phyloP scores from a whole-genome alignment of 2,329 filamentous ascomycete species.

The Acrodontium crateriforme region DNA sequence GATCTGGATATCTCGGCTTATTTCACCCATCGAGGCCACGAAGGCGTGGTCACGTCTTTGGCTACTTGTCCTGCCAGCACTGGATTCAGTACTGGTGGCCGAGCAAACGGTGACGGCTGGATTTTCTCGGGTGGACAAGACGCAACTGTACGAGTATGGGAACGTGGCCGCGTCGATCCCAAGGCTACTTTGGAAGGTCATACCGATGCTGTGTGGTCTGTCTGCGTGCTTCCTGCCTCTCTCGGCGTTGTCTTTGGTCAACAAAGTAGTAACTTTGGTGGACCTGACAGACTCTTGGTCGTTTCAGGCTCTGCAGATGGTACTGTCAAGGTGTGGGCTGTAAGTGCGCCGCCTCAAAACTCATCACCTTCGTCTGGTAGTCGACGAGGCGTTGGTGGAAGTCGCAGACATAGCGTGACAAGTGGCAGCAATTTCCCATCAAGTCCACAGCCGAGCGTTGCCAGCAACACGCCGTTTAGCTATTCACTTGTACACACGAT shows the following conservation, averaged over 20 bases:
- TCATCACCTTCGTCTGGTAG: constrained; percentile 65
- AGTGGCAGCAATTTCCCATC: constrained; percentile 85
- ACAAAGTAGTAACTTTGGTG: constrained; percentile 53
- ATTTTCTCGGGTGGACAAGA: constrained; percentile 97
- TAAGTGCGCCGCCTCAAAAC: constrained; percentile 77
- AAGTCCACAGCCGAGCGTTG: constrained; percentile 76
- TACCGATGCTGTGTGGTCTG: constrained; percentile 88
- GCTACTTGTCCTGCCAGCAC: constrained; percentile 77
- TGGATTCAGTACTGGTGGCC: constrained; percentile 78
- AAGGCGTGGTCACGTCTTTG: constrained; percentile 76
- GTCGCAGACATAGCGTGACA: constrained; percentile 82
- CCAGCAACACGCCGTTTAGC: constrained; percentile 73
- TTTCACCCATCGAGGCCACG: constrained; percentile 89
- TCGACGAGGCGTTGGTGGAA: constrained; percentile 55
- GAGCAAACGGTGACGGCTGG: constrained; percentile 87
- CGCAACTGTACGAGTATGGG: constrained; percentile 86
- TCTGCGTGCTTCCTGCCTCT: constrained; percentile 81
- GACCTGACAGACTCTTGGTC: constrained; percentile 74
- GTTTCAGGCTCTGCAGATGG: constrained; percentile 86
- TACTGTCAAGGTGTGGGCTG: constrained; percentile 83
- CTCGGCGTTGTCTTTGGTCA: constrained; percentile 66
- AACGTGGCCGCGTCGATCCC: constrained; percentile 82
- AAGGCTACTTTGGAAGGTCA: constrained; percentile 91
- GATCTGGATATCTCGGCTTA: constrained; percentile 87
- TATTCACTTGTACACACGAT: constrained; percentile 84